Conservation (phyloP, 2,329 filamentous ascomycete genomes). For the Calonectria naviculata region DNA sequence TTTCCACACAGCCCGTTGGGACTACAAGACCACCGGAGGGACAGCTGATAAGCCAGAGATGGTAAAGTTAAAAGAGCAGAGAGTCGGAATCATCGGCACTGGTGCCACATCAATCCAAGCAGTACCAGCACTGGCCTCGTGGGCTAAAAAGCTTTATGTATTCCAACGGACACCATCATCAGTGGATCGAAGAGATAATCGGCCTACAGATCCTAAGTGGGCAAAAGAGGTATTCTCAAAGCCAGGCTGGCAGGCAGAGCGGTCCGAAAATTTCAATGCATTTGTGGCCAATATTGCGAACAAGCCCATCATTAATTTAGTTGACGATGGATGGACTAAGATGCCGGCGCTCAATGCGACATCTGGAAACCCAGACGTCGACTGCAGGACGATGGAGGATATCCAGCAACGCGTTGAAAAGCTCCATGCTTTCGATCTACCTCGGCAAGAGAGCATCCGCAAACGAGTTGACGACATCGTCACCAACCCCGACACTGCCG, state of each 20-base stretch:
- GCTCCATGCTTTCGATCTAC: not conserved
- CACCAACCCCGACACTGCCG: slow-evolving; percentile 60
- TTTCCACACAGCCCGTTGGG: slow-evolving; percentile 17
- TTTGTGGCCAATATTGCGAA: not conserved
- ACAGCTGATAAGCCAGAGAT: not conserved
- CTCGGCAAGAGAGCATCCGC: not conserved
- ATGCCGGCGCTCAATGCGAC: not conserved
- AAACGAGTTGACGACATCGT: slow-evolving; percentile 46
- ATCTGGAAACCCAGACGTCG: not conserved
- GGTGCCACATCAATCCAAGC: not conserved
- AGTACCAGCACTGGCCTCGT: not conserved
- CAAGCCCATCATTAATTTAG: not conserved
- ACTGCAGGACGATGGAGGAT: slow-evolving; percentile 16
- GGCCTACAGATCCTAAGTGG: not conserved
- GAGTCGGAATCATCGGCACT: not conserved
- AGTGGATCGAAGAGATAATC: not conserved
- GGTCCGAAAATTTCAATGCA: not conserved
- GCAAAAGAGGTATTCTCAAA: not conserved
- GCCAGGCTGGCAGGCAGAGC: slow-evolving; percentile 55
- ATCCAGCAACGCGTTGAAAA: slow-evolving; percentile 25
- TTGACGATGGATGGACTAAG: not conserved
- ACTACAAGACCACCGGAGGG: slow-evolving; percentile 9
- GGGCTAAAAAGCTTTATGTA: slow-evolving; percentile 2
- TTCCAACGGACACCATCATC: slow-evolving; percentile 2
- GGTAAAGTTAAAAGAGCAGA: not conserved